Base-by-base conservation (phyloP, 495 filamentous ascomycete genomes). In the Trypethelium eluteriae region DNA sequence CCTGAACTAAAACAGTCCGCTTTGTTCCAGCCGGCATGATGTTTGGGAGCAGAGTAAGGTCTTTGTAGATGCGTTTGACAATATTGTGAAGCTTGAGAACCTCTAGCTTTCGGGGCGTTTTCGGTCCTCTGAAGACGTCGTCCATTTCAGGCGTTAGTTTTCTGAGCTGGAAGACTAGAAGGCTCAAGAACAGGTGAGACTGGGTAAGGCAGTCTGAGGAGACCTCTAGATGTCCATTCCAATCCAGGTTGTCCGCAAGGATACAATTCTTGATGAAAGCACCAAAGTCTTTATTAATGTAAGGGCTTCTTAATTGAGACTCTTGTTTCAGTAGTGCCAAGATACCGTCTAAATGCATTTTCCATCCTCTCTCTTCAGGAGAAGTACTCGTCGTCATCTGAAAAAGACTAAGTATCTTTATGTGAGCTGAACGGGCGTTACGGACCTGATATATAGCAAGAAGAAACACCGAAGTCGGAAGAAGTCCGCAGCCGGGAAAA, bases 401-500 rank as follows among this genome's bases (percentile, higher is more conserved):
- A 5, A 5, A 53, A 14, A 14, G 5, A 18, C 0, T 53, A 5
- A 53, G n/a, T 18, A 18, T 5, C 5, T 14, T 14, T 18, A 5
- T 53, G 49, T 5, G 25, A 5, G 5, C 49, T 16, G 49, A 5
- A 16, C 12, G n/a, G 25, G 41, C n/a, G 5, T 5, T 16, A 53
- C 49, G 49, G 5, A 53, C 49, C n/a, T 53, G 49, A 18, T 53
- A 53, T 53, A 53, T 5, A 53, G 49, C 49, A 53, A 53, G 16
- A 53, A 53, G 49, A 53, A 53, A 53, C 10, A 53, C 49, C 25
- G 49, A 53, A 18, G 25, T 18, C 5, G 49, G 49, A 18, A 53
- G 49, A 5, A 53, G 49, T 14, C n/a, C 12, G 25, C 49, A 53
- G 16, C n/a, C 5, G 7, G 49, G 49, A 53, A 53, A 53, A 5